Conservation (phyloP, 257 asterid species). For the Nicotiana sylvestris region DNA sequence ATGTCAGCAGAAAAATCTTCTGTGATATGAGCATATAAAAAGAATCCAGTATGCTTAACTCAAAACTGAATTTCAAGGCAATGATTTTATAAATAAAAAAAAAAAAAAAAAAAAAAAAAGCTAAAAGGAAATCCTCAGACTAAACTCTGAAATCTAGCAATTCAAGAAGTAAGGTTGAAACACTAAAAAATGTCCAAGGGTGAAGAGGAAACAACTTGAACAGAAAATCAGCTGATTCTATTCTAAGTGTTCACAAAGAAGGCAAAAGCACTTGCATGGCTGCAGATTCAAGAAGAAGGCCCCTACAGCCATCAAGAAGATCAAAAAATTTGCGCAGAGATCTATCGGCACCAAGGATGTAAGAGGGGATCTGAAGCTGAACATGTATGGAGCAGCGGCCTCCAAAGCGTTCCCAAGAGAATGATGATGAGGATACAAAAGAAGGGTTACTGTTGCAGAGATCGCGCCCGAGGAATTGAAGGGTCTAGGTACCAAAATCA, state of each 20-base stretch:
- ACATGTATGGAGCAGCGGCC: neutral
- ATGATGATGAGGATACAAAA: neutral
- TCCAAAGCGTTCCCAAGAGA: neutral
- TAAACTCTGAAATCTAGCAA: neutral
- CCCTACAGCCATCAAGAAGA: too few species aligned
- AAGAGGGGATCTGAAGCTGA: too few species aligned
- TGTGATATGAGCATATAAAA: neutral
- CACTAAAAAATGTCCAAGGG: neutral
- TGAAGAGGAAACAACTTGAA: neutral
- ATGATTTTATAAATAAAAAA: neutral
- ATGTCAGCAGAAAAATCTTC: neutral
- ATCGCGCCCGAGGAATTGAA: neutral
- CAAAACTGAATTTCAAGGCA: neutral
- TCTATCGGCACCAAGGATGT: too few species aligned
- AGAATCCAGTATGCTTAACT: neutral
- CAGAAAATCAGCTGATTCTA: too few species aligned
- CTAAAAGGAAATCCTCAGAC: neutral
- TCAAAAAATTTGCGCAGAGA: too few species aligned
- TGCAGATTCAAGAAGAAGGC: too few species aligned
- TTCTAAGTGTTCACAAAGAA: too few species aligned
- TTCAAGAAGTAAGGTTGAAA: neutral
- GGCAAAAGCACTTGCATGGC: too few species aligned
- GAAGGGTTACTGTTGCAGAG: neutral
- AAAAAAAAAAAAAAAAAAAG: neutral
- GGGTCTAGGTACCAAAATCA: neutral